Percentiles rank a stretch among this genome's conserved stretches.
phyloP scores from a whole-genome alignment of 2,329 filamentous ascomycete species.

The Aspergillus quadrilineatus region DNA sequence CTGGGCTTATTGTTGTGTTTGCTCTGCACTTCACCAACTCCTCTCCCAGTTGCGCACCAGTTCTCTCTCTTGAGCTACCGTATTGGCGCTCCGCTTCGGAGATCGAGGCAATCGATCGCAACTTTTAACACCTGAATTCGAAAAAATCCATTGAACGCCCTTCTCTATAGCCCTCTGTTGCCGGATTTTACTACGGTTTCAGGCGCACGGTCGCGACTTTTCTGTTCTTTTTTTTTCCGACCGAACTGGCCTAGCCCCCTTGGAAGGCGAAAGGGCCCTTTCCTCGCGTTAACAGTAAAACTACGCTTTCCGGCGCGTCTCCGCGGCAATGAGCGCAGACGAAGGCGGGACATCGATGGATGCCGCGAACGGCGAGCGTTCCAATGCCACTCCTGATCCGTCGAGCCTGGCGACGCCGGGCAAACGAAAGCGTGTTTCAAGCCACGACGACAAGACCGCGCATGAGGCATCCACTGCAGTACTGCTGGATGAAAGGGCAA shows the following conservation, averaged over 20 bases:
- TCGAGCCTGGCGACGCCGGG: conserved; percentile 35
- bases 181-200: conserved; percentile 2
- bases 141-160: neutral
- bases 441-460: conserved; percentile 31
- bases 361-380: conserved; percentile 36
- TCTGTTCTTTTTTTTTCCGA: neutral
- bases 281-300: conserved; percentile 22
- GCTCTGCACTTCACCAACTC: conserved; percentile 19
- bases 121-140: conserved; percentile 11
- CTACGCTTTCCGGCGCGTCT: conserved; percentile 24
- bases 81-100: conserved; percentile 32
- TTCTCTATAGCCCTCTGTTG: conserved; percentile 3
- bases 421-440: conserved; percentile 44
- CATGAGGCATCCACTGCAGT: conserved; percentile 27
- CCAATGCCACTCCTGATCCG: conserved; percentile 29
- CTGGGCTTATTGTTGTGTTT: conserved; percentile 16
- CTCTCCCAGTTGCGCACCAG: conserved; percentile 29
- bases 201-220: conserved; percentile 15
- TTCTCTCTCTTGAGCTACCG: conserved; percentile 22
- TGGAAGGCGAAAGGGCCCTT: conserved; percentile 6
- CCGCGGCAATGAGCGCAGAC: conserved; percentile 39
- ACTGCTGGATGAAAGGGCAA: conserved; percentile 29
- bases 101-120: conserved; percentile 24
- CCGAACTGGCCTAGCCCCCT: neutral
- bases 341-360: conserved; percentile 34